A percentile compares a stretch with the other conserved stretches of the same genome.
Conservation (phyloP, 73 alveolate genomes). For the Symbiodinium natans region DNA sequence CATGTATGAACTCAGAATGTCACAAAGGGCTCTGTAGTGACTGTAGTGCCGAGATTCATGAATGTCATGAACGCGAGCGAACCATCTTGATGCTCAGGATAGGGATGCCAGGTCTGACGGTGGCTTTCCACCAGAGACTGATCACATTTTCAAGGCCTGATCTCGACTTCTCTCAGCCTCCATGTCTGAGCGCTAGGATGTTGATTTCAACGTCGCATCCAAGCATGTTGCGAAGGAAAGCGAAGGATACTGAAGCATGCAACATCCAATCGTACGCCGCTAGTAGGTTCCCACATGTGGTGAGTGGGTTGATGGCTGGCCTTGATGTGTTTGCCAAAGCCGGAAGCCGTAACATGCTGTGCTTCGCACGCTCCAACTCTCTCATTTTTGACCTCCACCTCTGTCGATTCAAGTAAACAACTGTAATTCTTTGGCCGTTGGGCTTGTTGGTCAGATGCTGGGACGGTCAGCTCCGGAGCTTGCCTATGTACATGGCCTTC, state of each 20-base stretch:
- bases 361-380: no score
- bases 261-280: not conserved
- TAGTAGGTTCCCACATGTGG: not conserved
- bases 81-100: no score
- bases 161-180: no score
- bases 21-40: no score
- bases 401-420: no score
- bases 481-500: not conserved
- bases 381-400: no score
- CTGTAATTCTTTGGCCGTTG: not conserved
- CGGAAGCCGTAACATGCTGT: not conserved
- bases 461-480: not conserved
- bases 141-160: conserved; percentile 28
- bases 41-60: no score
- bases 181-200: not conserved
- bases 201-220: no score
- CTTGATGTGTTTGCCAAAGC: not conserved
- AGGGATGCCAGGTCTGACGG: conserved; percentile 27
- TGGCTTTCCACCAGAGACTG: conserved; percentile 19
- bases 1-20: no score
- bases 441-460: not conserved
- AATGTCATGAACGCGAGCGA: no score
- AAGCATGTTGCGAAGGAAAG: not conserved
- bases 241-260: not conserved
- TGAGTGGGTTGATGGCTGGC: not conserved